Conservation (phyloP, 768 basidiomycete species). For the Boletus huronensis region DNA sequence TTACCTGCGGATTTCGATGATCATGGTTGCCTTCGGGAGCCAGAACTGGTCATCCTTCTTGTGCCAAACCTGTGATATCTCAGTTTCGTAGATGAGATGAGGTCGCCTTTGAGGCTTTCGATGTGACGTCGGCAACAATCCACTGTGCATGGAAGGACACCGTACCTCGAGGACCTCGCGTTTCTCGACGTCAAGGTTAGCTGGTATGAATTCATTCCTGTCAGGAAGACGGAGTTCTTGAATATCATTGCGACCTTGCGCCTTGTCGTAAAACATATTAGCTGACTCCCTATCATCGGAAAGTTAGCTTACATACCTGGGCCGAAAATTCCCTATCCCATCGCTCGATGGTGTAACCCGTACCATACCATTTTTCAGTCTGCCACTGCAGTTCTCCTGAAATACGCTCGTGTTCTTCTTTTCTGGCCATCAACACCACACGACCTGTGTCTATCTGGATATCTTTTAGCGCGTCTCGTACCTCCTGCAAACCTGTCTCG, state of each 20-base stretch:
- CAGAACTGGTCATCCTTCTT: conserved; percentile 98
- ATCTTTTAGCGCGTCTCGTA: conserved; percentile 57
- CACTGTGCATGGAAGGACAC: neutral
- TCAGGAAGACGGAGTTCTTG: conserved; percentile 73
- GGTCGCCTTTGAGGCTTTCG: conserved; percentile 72
- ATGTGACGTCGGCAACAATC: conserved; percentile 1
- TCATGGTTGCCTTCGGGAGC: conserved; percentile 82
- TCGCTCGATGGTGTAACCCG: conserved; percentile 73
- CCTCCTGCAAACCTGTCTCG: conserved; percentile 44
- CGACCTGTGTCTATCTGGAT: conserved; percentile 59
- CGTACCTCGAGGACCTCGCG: conserved; percentile 60
- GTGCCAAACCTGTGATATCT: conserved; percentile 80
- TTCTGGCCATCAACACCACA: conserved; percentile 77
- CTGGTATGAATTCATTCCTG: conserved; percentile 89
- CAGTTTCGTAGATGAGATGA: conserved; percentile 67
- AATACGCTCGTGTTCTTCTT: conserved; percentile 55
- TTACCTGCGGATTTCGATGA: conserved; percentile 75
- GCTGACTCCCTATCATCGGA: neutral
- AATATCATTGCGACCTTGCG: conserved; percentile 59
- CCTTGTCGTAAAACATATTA: conserved; percentile 39
- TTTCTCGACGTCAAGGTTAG: conserved; percentile 80
- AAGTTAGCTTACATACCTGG: conserved; percentile 36
- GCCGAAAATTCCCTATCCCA: conserved; percentile 62
- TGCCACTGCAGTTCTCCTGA: conserved; percentile 54
- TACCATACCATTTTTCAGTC: conserved; percentile 91